Evolutionary conservation across 495 filamentous ascomycete species (phyloP), one percentile per base, ranked within the genome.

Genomic region (Margaritispora aquatica): DNA sequence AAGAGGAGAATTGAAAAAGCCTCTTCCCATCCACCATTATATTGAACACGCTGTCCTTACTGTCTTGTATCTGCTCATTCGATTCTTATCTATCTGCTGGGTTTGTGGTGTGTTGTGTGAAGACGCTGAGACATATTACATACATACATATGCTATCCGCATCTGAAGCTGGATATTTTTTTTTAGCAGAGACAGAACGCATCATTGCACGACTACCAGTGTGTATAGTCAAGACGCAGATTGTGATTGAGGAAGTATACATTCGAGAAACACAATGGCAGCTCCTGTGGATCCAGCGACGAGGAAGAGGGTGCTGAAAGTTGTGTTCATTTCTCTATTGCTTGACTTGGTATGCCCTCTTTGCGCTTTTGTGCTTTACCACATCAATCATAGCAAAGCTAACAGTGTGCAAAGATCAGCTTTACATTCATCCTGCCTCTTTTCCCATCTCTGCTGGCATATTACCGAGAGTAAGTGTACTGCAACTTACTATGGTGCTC

Each of bases 391-490:
- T 1, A 48, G 8, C 34, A 46, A 1, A 17, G 20, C 21, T 56
- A 24, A 48, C 29, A 17, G 2, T 23, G 22, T 56, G 36, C 11
- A 50, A 60, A 90, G 87, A 86, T 90, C 62, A 91, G 88, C 31
- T 92, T 92, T 70, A 97, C 95, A n/a, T 94, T 97, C 73, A 97
- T 97, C 74, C 87, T 98, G 4, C 94, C 94, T 0, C 84, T 98
- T 46, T 98, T 96, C 70, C 94, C 94, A 2, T 89, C 88, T 20
- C 85, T 98, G 19, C 84, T 98, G 70, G 84, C 92, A 67, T 97
- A 97, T 80, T 99, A 99, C 77, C 88, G 90, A 62, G 55, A 62
- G 60, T 53, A 38, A 54, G 60, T 57, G 1, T 38, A n/a, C 9
- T 3, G 38, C 38, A 38, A 22, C 21, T 7, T 19, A 29, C 2